Percentiles rank a stretch among this genome's conserved stretches.
Evolutionary conservation across 192 early-diverging fungal species (phyloP).

Genomic region (Geosiphon pyriformis): DNA sequence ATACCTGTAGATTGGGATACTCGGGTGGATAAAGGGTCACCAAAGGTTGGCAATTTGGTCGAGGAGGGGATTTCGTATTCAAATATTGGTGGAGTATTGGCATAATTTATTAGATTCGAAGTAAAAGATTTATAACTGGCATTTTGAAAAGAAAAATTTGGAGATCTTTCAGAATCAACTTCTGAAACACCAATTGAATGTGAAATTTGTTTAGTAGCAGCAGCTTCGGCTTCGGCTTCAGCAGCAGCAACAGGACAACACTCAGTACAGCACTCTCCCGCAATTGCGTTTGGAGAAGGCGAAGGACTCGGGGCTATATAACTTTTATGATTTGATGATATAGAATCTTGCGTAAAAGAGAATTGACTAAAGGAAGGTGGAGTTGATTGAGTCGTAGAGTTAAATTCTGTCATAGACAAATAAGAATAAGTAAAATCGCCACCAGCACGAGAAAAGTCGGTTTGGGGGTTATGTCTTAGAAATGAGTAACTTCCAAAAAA

Average conservation of each 20-base stretch:
- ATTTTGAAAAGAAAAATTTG: background rate
- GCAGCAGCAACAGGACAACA: constrained; percentile 35
- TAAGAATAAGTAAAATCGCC: background rate
- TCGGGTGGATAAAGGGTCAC: background rate
- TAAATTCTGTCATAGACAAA: background rate
- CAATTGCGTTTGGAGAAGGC: constrained; percentile 1
- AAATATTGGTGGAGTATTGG: constrained; percentile 3
- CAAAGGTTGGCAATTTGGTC: background rate
- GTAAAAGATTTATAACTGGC: background rate
- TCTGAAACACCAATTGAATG: background rate
- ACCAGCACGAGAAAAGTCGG: background rate
- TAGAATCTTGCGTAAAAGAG: background rate
- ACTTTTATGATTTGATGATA: background rate
- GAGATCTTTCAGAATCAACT: constrained; percentile 2
- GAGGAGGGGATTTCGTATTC: background rate
- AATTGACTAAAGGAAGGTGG: background rate
- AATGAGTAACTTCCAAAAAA: background rate
- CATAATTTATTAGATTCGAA: constrained; percentile 4
- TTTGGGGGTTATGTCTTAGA: background rate
- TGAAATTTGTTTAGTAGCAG: constrained; percentile 1
- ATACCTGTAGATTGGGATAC: background rate
- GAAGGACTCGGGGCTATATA: background rate
- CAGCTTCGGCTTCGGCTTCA: constrained; percentile 19
- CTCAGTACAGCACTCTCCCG: constrained; percentile 32
- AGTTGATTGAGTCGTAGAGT: background rate